A percentile compares a stretch with the other conserved stretches of the same genome.
Conservation (phyloP, 371 early-diverging fungal species). For the Nosema muscidifuracis region DNA sequence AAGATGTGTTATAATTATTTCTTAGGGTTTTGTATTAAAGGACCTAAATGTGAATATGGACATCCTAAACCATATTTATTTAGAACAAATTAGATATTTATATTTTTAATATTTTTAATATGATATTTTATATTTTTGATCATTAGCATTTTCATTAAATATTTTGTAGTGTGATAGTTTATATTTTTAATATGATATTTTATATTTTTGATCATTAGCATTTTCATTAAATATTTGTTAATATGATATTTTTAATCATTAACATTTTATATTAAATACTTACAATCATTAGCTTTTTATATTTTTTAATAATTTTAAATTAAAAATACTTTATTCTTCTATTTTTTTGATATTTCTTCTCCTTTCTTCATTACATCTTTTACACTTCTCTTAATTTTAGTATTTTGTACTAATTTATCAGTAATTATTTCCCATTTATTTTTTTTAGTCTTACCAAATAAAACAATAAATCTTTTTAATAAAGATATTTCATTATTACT, state of each 20-base stretch:
- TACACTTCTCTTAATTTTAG: constrained; percentile 16
- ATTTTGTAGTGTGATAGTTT: too few species aligned
- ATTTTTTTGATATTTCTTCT: not conserved
- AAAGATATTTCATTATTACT: constrained; percentile 34
- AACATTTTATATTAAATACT: not conserved
- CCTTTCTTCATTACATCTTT: constrained; percentile 34
- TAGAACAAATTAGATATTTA: not conserved
- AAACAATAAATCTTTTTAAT: constrained; percentile 33
- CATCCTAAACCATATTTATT: constrained; percentile 68
- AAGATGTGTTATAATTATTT: constrained; percentile 82
- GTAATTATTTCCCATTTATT: constrained; percentile 50
- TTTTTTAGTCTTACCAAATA: constrained; percentile 34
- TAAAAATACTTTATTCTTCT: not conserved
- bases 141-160: too few species aligned
- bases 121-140: too few species aligned
- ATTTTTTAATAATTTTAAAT: not conserved
- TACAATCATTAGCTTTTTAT: too few species aligned
- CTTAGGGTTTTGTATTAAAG: constrained; percentile 91
- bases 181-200: too few species aligned
- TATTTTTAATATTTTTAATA: not conserved
- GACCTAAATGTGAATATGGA: constrained; percentile 81
- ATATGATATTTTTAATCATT: not conserved
- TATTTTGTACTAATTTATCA: constrained; percentile 14
- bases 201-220: too few species aligned
- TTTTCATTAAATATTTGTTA: too few species aligned